Percentiles rank a stretch among this genome's conserved stretches.
Conservation (phyloP, 768 basidiomycete species). For the Crassisporium funariophilum region DNA sequence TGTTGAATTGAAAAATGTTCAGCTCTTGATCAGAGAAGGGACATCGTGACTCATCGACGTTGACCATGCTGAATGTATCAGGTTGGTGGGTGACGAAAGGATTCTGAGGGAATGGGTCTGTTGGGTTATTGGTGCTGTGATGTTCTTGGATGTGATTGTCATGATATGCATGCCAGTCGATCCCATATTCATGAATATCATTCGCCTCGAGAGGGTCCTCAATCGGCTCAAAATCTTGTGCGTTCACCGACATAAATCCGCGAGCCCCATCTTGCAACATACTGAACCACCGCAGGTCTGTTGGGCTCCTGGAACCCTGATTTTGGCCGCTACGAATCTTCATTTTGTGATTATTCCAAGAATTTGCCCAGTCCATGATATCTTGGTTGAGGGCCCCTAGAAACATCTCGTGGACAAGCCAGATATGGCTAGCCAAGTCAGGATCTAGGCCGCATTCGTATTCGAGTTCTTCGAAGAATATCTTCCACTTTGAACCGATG, state of each 20-base stretch:
- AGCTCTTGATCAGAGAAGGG: not conserved
- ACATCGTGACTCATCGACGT: not conserved
- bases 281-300: slow-evolving; percentile 33
- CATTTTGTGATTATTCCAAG: slow-evolving; percentile 39
- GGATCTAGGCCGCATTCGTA: slow-evolving; percentile 26
- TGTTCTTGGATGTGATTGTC: slow-evolving; percentile 13
- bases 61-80: not conserved
- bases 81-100: not conserved
- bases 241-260: slow-evolving; percentile 12
- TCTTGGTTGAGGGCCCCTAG: slow-evolving; percentile 33
- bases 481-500: slow-evolving; percentile 40
- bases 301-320: slow-evolving; percentile 20
- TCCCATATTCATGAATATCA: slow-evolving; percentile 17
- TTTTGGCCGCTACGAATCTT: slow-evolving; percentile 15
- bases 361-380: slow-evolving; percentile 27
- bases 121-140: slow-evolving; percentile 14
- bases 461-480: slow-evolving; percentile 39
- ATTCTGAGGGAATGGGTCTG: not conserved
- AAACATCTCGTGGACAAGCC: slow-evolving; percentile 43
- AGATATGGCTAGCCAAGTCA: slow-evolving; percentile 32
- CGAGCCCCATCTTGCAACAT: slow-evolving; percentile 31
- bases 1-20: not conserved
- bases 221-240: not conserved
- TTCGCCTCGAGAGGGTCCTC: slow-evolving; percentile 14
- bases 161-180: slow-evolving; percentile 25